phyloP scores from a whole-genome alignment of 805 yeast species.

The Trichomonascus vanleenenianus region DNA sequence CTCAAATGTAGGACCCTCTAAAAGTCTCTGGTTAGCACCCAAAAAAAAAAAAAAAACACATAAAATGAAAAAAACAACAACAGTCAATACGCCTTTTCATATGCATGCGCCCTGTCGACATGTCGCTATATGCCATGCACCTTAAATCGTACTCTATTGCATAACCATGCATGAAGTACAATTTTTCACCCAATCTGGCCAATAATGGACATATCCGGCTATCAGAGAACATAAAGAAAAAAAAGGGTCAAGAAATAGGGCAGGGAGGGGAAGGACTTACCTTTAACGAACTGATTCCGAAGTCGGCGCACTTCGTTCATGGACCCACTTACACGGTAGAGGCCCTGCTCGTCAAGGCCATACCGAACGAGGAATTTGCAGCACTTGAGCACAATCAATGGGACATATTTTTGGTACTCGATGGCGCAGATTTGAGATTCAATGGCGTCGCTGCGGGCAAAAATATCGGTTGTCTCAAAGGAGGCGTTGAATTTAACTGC shows the following conservation, averaged over 20 bases:
- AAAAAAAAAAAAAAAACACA: not conserved
- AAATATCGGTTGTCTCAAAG: slow-evolving; percentile 6
- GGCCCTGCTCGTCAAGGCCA: slow-evolving; percentile 26
- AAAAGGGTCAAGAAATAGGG: not conserved
- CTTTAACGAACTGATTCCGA: slow-evolving; percentile 15
- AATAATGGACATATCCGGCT: not conserved
- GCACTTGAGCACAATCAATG: slow-evolving; percentile 14
- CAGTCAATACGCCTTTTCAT: too few relatives aligned
- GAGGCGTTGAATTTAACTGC: slow-evolving; percentile 10
- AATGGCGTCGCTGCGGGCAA: slow-evolving; percentile 2
- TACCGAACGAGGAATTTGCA: slow-evolving; percentile 16
- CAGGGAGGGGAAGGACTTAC: slow-evolving; percentile 3
- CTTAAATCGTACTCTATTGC: slow-evolving; percentile 4
- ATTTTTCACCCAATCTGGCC: not conserved
- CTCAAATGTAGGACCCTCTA: slow-evolving; percentile 15
- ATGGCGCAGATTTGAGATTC: slow-evolving; percentile 9
- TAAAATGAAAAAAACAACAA: not conserved
- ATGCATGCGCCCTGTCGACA: too few relatives aligned
- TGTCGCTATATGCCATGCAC: too few relatives aligned
- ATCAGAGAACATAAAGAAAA: not conserved
- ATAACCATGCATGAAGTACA: not conserved
- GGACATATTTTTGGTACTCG: slow-evolving; percentile 11
- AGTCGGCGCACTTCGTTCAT: slow-evolving; percentile 18
- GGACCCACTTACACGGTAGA: slow-evolving; percentile 26
- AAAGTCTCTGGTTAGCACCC: not conserved